Percentiles rank a stretch among this genome's conserved stretches.
phyloP scores from a whole-genome alignment of 2,329 filamentous ascomycete genomes.

The Dactylellina sp. region DNA sequence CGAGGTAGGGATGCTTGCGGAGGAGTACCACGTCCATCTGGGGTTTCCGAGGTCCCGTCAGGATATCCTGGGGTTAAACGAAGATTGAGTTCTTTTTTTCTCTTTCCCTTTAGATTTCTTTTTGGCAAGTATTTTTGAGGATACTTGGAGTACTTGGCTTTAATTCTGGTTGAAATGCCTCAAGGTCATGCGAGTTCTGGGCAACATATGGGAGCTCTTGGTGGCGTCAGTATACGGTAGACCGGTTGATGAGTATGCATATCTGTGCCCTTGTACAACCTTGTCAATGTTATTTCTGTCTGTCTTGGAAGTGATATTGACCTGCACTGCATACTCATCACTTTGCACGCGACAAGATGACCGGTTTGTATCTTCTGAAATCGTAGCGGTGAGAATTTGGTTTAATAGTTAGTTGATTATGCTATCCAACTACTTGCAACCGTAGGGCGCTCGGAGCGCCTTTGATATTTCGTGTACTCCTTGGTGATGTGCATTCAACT shows the following conservation, averaged over 20 bases:
- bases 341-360: too few species aligned
- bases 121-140: slow-evolving; percentile 24
- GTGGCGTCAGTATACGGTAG: slow-evolving; percentile 1
- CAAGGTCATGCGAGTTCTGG: slow-evolving; percentile 21
- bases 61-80: not conserved
- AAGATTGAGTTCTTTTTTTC: slow-evolving; percentile 5
- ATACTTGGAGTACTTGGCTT: slow-evolving; percentile 11
- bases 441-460: too few species aligned
- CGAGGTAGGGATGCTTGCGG: not conserved
- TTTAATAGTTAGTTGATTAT: too few species aligned
- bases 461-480: too few species aligned
- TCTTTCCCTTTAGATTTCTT: not conserved
- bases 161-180: not conserved
- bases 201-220: slow-evolving; percentile 13
- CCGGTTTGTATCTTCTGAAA: too few species aligned
- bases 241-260: slow-evolving; percentile 11
- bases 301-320: too few species aligned
- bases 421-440: too few species aligned
- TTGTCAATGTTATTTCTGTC: not conserved
- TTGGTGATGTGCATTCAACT: too few species aligned
- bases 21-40: slow-evolving; percentile 14
- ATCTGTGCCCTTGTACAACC: not conserved
- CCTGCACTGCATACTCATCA: too few species aligned
- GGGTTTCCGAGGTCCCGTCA: slow-evolving; percentile 26
- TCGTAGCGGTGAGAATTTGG: too few species aligned